Base-by-base conservation (phyloP, 768 basidiomycete species). In the Aureoboletus auriporus region DNA sequence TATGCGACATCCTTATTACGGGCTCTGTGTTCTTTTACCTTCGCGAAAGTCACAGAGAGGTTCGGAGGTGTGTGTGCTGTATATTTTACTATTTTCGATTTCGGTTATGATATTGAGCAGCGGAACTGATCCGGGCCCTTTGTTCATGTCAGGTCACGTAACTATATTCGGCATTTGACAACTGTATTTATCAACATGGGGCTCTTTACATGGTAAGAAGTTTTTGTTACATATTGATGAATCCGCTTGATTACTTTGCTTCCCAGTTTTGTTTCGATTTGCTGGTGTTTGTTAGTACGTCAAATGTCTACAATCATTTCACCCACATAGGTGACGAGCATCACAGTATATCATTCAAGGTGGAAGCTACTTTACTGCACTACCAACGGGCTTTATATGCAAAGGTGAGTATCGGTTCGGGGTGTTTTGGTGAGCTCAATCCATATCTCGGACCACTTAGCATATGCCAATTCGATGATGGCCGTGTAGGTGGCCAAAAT, bases 1-100 rank as follows among this genome's bases (percentile, higher is more conserved):
- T 42, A 9, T 48, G 55, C 38, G 58, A 59, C 29, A 1, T 51
- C 17, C 8, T 59, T 27, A 59, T 59, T 14, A 57, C 58, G 6
- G 59, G 47, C 2, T 57, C 58, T 10, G 55, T 53, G 8, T 53
- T 58, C 20, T 61, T 61, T 29, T 59, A 59, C 26, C 51, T 59
- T 46, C 55, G 59, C 16, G 55, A 33, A 28, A 46, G 59, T 0
- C 48, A 46, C 20, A 41, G 42, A 35, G 46, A 28, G n/a, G 4
- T 58, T 33, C 45, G 20, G 14, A 49, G 40, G 59, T 59, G 30
- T 4, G n/a, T 17, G 4, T 23, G 20, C 20, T 12, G 5, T 13
- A 7, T 16, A n/a, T 40, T 23, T 23, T 23, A 4, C 20, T 5
- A 23, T 23, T 23, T 2, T 23, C 11, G 5, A 4, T 33, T 11